These are phyloP conservation scores for Naganishia onofrii DNA, from an alignment of 768 basidiomycete species.

Conservation along the genomic window DNA sequence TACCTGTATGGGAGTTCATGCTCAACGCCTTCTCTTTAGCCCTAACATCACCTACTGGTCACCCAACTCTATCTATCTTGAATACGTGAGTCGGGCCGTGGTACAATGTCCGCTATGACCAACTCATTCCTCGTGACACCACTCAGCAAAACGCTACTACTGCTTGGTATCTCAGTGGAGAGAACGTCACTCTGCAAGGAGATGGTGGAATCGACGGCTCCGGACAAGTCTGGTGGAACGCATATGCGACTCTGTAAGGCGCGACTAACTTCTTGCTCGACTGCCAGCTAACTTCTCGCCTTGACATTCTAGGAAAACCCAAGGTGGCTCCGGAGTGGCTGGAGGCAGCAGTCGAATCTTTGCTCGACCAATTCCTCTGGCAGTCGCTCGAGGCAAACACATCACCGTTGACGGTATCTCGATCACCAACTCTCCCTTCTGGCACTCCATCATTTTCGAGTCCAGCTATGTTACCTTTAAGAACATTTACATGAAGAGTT, in stretches of 20 bases:
- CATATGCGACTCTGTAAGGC: neutral
- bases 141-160: conserved; percentile 48
- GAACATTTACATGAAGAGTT: conserved; percentile 49
- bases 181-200: conserved; percentile 54
- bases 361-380: conserved; percentile 61
- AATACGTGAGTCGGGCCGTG: conserved; percentile 54
- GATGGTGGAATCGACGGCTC: conserved; percentile 67
- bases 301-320: conserved; percentile 41
- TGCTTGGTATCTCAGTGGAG: conserved; percentile 37
- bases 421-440: conserved; percentile 31
- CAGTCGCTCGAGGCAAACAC: conserved; percentile 58
- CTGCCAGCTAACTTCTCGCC: conserved; percentile 37
- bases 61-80: conserved; percentile 53
- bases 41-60: conserved; percentile 57
- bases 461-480: conserved; percentile 54
- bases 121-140: conserved; percentile 59
- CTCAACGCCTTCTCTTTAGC: conserved; percentile 14
- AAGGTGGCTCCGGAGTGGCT: conserved; percentile 51
- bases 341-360: conserved; percentile 56
- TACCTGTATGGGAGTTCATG: neutral
- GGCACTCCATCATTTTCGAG: conserved; percentile 30
- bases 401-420: conserved; percentile 55
- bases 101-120: conserved; percentile 11
- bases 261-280: neutral
- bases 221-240: conserved; percentile 55